Evolutionary conservation across 768 basidiomycete species (phyloP).

Genomic region (Plicaturopsis crispa): DNA sequence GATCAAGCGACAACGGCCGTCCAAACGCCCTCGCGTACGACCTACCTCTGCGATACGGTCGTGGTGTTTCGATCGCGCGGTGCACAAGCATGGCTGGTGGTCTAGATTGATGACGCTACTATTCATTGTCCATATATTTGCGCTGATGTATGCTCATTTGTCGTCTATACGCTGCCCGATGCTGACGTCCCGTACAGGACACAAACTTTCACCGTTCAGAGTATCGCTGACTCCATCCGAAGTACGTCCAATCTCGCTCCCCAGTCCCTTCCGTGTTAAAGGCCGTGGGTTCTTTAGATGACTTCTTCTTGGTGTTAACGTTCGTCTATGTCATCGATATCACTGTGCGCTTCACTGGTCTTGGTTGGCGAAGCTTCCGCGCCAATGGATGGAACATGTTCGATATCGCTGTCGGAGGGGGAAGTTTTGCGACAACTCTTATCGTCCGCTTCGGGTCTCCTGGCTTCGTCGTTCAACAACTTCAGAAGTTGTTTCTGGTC

Average conservation of each 20-base stretch:
- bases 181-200: slow-evolving; percentile 47
- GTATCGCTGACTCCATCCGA: slow-evolving; percentile 43
- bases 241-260: slow-evolving; percentile 33
- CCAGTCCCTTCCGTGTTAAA: slow-evolving; percentile 2
- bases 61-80: slow-evolving; percentile 92
- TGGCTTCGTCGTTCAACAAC: slow-evolving; percentile 50
- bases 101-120: slow-evolving; percentile 68
- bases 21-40: slow-evolving; percentile 63
- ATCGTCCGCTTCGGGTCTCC: slow-evolving; percentile 48
- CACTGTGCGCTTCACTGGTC: slow-evolving; percentile 67
- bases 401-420: slow-evolving; percentile 72
- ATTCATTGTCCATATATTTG: slow-evolving; percentile 75
- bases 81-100: slow-evolving; percentile 94
- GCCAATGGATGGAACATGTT: slow-evolving; percentile 94
- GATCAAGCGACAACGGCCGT: slow-evolving; percentile 79
- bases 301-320: slow-evolving; percentile 70
- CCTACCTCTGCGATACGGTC: slow-evolving; percentile 49
- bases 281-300: slow-evolving; percentile 35
- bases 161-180: too few species aligned
- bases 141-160: slow-evolving; percentile 57
- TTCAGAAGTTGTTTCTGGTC: slow-evolving; percentile 89
- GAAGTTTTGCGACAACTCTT: slow-evolving; percentile 79
- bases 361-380: slow-evolving; percentile 80
- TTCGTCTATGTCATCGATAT: slow-evolving; percentile 74
- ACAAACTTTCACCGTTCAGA: slow-evolving; percentile 57